Evolutionary conservation across 495 filamentous ascomycete genomes (phyloP).

Genomic region (Neurospora hispaniola): DNA sequence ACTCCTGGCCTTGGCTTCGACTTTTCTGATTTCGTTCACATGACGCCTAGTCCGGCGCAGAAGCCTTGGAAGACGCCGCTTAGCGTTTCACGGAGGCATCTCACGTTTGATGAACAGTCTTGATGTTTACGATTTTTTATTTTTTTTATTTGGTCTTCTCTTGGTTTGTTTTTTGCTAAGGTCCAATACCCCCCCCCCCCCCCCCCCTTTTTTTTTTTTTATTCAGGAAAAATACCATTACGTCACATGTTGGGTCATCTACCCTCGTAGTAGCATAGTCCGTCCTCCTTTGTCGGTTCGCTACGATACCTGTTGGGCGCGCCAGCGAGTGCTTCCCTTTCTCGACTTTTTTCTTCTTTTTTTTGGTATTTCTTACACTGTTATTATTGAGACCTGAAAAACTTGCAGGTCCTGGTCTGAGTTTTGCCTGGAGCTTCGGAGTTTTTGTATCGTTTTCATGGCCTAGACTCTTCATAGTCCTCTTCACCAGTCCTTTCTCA

Average conservation of each 20-base stretch:
- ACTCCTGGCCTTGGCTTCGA: slow-evolving; percentile 68
- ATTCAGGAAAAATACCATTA: slow-evolving; percentile 3
- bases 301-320: background rate
- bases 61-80: slow-evolving; percentile 58
- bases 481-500: background rate
- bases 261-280: background rate
- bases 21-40: slow-evolving; percentile 94
- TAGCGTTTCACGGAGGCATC: slow-evolving; percentile 27
- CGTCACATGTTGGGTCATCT: background rate
- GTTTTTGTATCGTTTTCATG: background rate
- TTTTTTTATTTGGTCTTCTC: background rate
- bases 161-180: background rate
- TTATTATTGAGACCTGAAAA: background rate
- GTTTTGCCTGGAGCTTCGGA: background rate
- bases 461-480: background rate
- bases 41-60: slow-evolving; percentile 90
- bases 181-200: background rate
- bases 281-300: background rate
- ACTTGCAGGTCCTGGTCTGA: background rate
- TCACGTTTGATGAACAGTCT: slow-evolving; percentile 36
- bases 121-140: background rate
- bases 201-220: background rate
- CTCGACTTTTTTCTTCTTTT: background rate
- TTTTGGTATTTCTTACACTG: background rate
- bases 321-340: background rate